These are phyloP conservation scores for Hibiscus tridactylites DNA, from an alignment of 345 rosid species.

Conservation along the genomic window DNA sequence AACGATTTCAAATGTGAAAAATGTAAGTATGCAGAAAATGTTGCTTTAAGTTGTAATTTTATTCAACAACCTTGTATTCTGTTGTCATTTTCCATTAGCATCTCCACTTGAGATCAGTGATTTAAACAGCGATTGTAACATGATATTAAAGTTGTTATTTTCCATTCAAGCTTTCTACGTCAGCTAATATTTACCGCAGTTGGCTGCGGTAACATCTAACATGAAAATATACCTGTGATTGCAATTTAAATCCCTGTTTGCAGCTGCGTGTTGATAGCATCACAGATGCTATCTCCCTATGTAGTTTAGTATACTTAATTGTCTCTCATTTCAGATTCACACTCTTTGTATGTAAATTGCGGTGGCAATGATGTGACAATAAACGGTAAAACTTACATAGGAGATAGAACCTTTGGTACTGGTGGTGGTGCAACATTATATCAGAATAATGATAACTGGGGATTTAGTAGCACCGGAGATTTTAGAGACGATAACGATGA, in stretches of 20 bases:
- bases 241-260: background rate
- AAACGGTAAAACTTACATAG: slow-evolving; percentile 29
- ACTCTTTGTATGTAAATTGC: slow-evolving; percentile 32
- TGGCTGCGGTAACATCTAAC: too few species aligned
- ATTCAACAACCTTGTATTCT: background rate
- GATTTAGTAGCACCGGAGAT: slow-evolving; percentile 69
- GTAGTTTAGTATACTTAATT: background rate
- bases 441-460: slow-evolving; percentile 39
- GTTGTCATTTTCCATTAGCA: background rate
- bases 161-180: too few species aligned
- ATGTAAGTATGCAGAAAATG: slow-evolving; percentile 31
- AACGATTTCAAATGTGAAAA: slow-evolving; percentile 39
- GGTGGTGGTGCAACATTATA: slow-evolving; percentile 32
- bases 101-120: background rate
- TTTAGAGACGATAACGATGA: slow-evolving; percentile 43
- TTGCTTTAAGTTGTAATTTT: background rate
- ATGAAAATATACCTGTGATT: too few species aligned
- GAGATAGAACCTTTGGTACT: slow-evolving; percentile 48
- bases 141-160: too few species aligned
- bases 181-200: too few species aligned
- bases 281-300: background rate
- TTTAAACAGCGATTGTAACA: background rate
- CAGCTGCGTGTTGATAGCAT: background rate
- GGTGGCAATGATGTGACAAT: slow-evolving; percentile 43
- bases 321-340: slow-evolving; percentile 10